Conservation (phyloP, 176 grass and related monocot species). For the Cymbopogon citratus region DNA sequence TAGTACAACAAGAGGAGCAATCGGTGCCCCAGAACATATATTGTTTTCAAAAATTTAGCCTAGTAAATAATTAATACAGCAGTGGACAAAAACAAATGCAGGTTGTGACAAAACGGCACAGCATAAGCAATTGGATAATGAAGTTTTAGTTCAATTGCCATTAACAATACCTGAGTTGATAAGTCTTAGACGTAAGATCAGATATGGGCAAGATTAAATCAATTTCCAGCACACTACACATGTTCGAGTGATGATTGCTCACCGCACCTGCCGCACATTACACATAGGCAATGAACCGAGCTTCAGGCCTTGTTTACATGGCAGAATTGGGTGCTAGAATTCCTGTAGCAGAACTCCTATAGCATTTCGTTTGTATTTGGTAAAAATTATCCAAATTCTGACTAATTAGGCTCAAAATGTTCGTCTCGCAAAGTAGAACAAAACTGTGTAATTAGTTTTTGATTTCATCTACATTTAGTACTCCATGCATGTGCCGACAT, state of each 20-base stretch:
- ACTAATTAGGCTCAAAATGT: too few species aligned
- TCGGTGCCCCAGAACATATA: background rate
- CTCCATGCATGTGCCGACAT: too few species aligned
- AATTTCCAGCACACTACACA: background rate
- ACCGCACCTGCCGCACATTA: background rate
- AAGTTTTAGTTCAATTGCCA: background rate
- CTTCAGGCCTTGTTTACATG: too few species aligned
- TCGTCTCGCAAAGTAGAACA: too few species aligned
- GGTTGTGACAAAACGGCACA: background rate
- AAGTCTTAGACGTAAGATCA: background rate
- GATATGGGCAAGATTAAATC: background rate
- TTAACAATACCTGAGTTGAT: background rate
- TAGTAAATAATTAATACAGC: background rate
- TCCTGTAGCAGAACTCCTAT: too few species aligned
- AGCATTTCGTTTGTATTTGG: too few species aligned
- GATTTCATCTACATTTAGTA: too few species aligned
- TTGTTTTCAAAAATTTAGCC: background rate
- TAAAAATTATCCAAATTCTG: too few species aligned
- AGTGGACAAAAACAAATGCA: background rate
- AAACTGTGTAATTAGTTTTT: too few species aligned
- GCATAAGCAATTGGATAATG: background rate
- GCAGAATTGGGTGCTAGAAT: too few species aligned
- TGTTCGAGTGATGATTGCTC: too few species aligned
- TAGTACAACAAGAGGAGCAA: background rate
- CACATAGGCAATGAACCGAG: background rate